Base-by-base conservation (phyloP, 1,139 yeast species). In the Saccharomycopsis phalli region DNA sequence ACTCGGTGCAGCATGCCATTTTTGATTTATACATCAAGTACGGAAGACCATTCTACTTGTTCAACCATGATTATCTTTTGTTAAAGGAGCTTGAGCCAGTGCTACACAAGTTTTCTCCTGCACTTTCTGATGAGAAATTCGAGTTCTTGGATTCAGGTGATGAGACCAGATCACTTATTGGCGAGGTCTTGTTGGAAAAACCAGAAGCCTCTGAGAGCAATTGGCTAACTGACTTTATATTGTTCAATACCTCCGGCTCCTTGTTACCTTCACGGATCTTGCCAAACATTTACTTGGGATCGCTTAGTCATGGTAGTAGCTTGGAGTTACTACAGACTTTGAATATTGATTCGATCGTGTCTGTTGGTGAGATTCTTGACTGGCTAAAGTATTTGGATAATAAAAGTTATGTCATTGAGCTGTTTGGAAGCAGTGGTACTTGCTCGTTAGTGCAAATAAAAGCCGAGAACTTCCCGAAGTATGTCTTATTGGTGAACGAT, bases 221-320 rank as follows among this genome's bases (percentile, higher is more conserved):
- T 20, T 38, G 38, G 38, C 30, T 38, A 20, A 14, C 22, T 13
- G 28, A 34, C 10, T 28, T 21, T 21, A 20, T 30, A 4, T 11
- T 19, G 13, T 13, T 7, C 16, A 19, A 34, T n/a, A 26, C 14
- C 22, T 22, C 29, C 4, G 31, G 31, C 2, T 65, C 67, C 1
- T 45, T 63, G 19, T 19, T 42, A 20, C 69, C 69, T 2, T 64
- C 69, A 2, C 66, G 83, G 40, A 79, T 91, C 3, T 60, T 88
- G 38, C 84, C 93, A 0, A 91, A 88, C 58, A 59, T 91, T 51
- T 91, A 87, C 55, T 65, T 91, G 42, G 98, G 98, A 0, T 81
- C 94, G 2, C 63, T 87, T 40, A 71, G 64, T 37, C 96, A 91
- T 60, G 97, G 97, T 4, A 76, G 76, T 48, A 74, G 79, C 51